Evolutionary conservation across 2,329 filamentous ascomycete species (phyloP), one percentile per base, ranked within the genome.

Genomic region (Phoma sp.): DNA sequence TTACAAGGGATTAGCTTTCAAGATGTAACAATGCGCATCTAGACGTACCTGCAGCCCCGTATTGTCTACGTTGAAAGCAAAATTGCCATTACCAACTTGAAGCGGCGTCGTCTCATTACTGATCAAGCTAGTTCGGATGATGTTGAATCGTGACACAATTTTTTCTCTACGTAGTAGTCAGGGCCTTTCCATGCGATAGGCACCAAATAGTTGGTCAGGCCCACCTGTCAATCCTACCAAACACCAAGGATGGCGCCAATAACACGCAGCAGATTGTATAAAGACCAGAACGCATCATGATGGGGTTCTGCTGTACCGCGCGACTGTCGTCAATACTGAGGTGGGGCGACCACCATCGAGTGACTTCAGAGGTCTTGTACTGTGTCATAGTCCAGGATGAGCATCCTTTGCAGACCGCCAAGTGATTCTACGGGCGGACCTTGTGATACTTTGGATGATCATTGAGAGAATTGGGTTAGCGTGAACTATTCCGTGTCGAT

Each of bases 81-180:
- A 80, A 30, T 79, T 72, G 1, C 78, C 78, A 56, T 80, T 80
- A 4, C 77, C 78, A 5, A 80, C 74, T 60, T 79, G 78, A 15
- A 85, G 69, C 1, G 82, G 82, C 2, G 82, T 84, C 1, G 70
- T 72, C 14, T 79, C 37, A 68, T 76, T n/a, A 76, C 64, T 56
- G 10, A 67, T 66, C 9, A 67, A 48, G 21, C 23, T 48, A 5
- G 51, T 57, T 4, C 65, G 56, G 12, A 65, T 33, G 15, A 66
- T 59, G 15, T 66, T 65, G 55, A 61, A 66, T 21, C 56, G 55
- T 12, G 65, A 63, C 7, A 67, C 61, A 3, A 67, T 20, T 3
- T 42, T 52, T 32, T 61, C 42, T 28, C 64, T 65, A 11, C 3
- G 23, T 50, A n/a, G 15, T 1, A 9, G 5, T 1, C 2, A 6